Percentiles rank a stretch among this genome's conserved stretches.
These are phyloP conservation scores for Vigna reflexopilosa DNA, from an alignment of 306 rosid species.

Conservation along the genomic window DNA sequence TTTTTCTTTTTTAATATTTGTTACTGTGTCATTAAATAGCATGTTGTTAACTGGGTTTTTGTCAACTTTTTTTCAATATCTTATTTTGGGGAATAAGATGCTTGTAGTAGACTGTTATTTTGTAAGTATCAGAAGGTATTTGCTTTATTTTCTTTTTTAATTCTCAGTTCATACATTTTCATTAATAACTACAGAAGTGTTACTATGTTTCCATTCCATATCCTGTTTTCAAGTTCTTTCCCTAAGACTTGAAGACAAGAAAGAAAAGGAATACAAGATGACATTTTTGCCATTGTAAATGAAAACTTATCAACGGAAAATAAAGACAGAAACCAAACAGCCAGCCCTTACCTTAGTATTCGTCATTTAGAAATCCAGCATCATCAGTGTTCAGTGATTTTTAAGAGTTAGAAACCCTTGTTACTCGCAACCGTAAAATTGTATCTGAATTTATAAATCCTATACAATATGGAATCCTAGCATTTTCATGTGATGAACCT, in stretches of 20 bases:
- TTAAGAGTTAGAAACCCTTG: background rate
- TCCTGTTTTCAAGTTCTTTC: slow-evolving; percentile 10
- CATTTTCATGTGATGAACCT: slow-evolving; percentile 11
- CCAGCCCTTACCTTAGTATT: slow-evolving; percentile 13
- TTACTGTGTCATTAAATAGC: slow-evolving; percentile 17
- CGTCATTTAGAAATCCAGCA: slow-evolving; percentile 5
- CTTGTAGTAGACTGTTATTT: background rate
- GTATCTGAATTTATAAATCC: slow-evolving; percentile 13
- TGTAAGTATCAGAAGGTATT: slow-evolving; percentile 1
- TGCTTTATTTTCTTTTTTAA: background rate
- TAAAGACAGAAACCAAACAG: background rate
- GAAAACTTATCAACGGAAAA: background rate
- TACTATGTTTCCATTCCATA: background rate
- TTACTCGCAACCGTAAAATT: slow-evolving; percentile 18
- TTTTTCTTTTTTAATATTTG: background rate
- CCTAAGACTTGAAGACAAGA: slow-evolving; percentile 2
- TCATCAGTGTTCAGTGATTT: slow-evolving; percentile 5
- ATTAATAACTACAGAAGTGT: slow-evolving; percentile 2
- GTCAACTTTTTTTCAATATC: slow-evolving; percentile 21
- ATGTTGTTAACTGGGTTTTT: slow-evolving; percentile 25
- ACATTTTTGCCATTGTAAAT: slow-evolving; percentile 4
- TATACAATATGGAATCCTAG: background rate
- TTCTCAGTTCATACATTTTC: background rate
- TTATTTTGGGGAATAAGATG: slow-evolving; percentile 41
- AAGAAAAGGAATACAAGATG: background rate